Percentiles rank a stretch among this genome's conserved stretches.
Conservation (phyloP, 2,329 filamentous ascomycete genomes). For the Camillea tinctor region DNA sequence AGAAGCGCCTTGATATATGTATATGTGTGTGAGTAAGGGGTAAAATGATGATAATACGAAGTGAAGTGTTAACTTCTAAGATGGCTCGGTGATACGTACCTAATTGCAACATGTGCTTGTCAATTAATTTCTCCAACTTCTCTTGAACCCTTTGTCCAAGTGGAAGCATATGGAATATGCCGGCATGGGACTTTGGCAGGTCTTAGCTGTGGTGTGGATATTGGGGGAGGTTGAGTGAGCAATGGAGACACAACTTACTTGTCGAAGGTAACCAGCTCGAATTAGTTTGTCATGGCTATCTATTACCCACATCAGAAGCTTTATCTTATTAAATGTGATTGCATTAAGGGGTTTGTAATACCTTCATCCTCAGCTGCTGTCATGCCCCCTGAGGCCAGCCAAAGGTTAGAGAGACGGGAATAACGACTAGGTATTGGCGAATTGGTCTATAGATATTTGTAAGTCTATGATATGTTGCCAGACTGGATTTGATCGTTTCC, state of each 20-base stretch:
- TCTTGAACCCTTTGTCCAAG: slow-evolving; percentile 83
- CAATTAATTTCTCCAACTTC: slow-evolving; percentile 82
- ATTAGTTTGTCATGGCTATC: slow-evolving; percentile 67
- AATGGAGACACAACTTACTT: slow-evolving; percentile 45
- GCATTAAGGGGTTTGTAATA: slow-evolving; percentile 29
- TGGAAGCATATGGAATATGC: slow-evolving; percentile 89
- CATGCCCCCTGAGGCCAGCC: slow-evolving; percentile 74
- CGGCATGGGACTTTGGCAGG: slow-evolving; percentile 65
- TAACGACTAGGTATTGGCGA: slow-evolving; percentile 14
- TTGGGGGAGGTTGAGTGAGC: background rate
- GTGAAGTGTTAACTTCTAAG: too few species aligned
- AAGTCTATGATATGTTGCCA: slow-evolving; percentile 6
- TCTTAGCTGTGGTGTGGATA: background rate
- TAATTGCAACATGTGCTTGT: slow-evolving; percentile 80
- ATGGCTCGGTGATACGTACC: slow-evolving; percentile 44
- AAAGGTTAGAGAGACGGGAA: slow-evolving; percentile 66
- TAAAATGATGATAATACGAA: background rate
- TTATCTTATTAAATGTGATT: background rate
- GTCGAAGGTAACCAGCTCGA: slow-evolving; percentile 70
- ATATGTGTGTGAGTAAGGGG: slow-evolving; percentile 9
- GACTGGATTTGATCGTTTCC: background rate
- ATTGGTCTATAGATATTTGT: slow-evolving; percentile 8
- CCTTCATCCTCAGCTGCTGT: slow-evolving; percentile 55
- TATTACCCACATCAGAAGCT: slow-evolving; percentile 31
- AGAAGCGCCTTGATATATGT: slow-evolving; percentile 24